These are phyloP conservation scores for Ophidiomyces ophidiicola DNA, from an alignment of 2,329 filamentous ascomycete genomes.

Conservation along the genomic window DNA sequence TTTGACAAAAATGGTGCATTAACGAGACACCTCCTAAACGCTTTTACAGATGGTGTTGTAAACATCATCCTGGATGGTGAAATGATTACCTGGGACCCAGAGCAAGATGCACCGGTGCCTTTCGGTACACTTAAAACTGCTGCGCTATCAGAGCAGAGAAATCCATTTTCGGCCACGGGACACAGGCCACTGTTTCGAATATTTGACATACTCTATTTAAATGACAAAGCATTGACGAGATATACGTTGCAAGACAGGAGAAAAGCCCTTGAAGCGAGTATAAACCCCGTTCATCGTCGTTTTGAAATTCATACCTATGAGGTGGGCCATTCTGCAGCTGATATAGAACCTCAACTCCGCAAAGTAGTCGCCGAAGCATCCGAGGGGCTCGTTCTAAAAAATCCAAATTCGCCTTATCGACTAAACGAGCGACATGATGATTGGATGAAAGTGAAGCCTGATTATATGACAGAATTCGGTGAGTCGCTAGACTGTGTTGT, in stretches of 20 bases:
- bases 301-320: constrained; percentile 70
- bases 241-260: constrained; percentile 75
- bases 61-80: constrained; percentile 92
- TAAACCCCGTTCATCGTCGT: constrained; percentile 58
- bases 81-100: constrained; percentile 96
- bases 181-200: constrained; percentile 68
- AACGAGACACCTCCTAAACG: constrained; percentile 64
- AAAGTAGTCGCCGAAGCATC: constrained; percentile 75
- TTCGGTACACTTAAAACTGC: constrained; percentile 93
- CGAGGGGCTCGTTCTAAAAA: constrained; percentile 88
- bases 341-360: constrained; percentile 68
- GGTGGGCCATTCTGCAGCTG: constrained; percentile 52
- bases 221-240: constrained; percentile 63
- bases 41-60: constrained; percentile 64
- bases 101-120: constrained; percentile 67
- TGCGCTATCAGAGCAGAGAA: constrained; percentile 65
- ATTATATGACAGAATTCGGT: constrained; percentile 95
- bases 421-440: constrained; percentile 86
- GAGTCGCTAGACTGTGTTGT: constrained; percentile 84
- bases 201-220: constrained; percentile 86
- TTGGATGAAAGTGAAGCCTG: constrained; percentile 98
- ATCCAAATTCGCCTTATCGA: constrained; percentile 72
- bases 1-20: constrained; percentile 63
- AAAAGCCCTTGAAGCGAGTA: constrained; percentile 57
- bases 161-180: constrained; percentile 49